Base-by-base conservation (phyloP, 2,329 filamentous ascomycete genomes). In the Microcyclospora pomicola region DNA sequence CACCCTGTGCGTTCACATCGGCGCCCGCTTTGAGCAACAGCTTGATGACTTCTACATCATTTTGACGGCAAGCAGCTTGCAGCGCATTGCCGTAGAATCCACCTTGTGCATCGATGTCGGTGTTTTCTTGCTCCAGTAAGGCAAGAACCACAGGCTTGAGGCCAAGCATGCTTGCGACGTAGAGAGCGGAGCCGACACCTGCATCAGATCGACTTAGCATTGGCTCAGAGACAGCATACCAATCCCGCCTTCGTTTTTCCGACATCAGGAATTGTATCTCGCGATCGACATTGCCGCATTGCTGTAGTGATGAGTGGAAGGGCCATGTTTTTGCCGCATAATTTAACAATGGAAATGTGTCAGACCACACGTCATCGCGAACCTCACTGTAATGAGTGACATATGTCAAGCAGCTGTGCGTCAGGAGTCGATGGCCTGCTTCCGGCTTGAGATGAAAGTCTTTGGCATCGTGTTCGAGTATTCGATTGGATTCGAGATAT, bases 401-500 rank as follows among this genome's bases (percentile, higher is more conserved):
- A 31, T 31, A 31, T n/a, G 14, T 9, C 14, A 31, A n/a, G 30
- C 30, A 31, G 14, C 30, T n/a, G 14, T 31, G 12, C 14, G 9
- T 15, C 4, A 31, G 4, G 30, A 31, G 9, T 31, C 14, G 12
- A 31, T 31, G 30, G 12, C 14, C 30, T 9, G 30, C 14, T n/a
- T 4, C 30, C 6, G 12, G 14, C 12, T 31, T 4, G 30, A 31
- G 14, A 15, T 31, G 30, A 9, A 31, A 31, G 30, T 31, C 30
- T 15, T 9, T 31, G 9, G 30, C 30, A 15, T n/a, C 14, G 14
- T 15, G 12, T 31, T 31, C 30, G 9, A 40, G 11, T 36, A 44
- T 40, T 9, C 47, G 41, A 14, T 31, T 16, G 5, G 44, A 47
- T 24, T 39, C 31, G 14, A 51, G 44, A 33, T 50, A 52, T 33